Conservation (phyloP, 169 alveolate species). For the Eimeria acervulina region DNA sequence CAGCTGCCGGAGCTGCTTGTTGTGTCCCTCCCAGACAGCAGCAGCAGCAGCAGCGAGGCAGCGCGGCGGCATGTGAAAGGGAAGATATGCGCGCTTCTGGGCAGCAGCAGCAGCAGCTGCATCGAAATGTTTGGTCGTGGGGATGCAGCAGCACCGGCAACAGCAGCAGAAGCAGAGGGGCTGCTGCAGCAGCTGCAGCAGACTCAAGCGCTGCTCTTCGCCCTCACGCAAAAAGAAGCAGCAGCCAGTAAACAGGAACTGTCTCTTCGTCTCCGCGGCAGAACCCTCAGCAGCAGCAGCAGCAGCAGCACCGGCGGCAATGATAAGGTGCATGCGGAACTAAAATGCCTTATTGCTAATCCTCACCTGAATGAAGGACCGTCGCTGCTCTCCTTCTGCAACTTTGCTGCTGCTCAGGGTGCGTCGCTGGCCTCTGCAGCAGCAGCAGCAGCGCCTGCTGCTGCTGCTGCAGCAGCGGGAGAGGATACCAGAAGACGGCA, state of each 20-base stretch:
- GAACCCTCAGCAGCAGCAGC: constrained; percentile 7
- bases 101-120: neutral
- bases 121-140: too few species aligned
- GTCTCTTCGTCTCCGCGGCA: neutral
- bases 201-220: neutral
- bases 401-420: neutral
- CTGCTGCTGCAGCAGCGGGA: neutral
- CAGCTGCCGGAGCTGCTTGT: too few species aligned
- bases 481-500: too few species aligned
- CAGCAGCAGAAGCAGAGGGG: neutral
- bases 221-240: neutral
- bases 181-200: constrained; percentile 18
- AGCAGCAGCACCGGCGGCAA: constrained; percentile 14
- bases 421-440: constrained; percentile 16
- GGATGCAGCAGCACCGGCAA: neutral
- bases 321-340: neutral
- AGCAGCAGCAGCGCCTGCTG: constrained; percentile 27
- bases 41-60: neutral
- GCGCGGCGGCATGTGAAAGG: neutral
- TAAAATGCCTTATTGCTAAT: neutral
- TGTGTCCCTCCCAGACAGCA: too few species aligned
- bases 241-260: neutral
- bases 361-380: neutral
- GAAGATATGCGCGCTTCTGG: too few species aligned
- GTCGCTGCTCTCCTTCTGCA: neutral